Conservation (phyloP, 768 basidiomycete species). For the Kwoniella newhampshirensis region DNA sequence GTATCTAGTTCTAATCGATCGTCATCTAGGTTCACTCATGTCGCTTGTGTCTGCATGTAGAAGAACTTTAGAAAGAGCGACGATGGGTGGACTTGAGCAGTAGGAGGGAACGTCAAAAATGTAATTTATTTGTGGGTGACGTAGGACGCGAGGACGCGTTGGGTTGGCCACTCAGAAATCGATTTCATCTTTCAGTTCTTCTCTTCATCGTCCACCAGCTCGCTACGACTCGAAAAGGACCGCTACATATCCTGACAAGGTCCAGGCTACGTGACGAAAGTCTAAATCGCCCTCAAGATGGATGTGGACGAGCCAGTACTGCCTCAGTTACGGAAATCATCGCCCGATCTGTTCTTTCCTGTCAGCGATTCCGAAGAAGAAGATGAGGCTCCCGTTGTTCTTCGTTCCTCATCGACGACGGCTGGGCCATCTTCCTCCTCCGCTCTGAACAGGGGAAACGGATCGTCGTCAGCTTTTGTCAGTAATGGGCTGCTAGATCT, state of each 20-base stretch:
- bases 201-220: too few relatives aligned
- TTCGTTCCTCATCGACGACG: neutral
- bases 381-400: slow-evolving; percentile 5
- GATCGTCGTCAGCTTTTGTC: neutral
- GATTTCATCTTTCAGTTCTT: too few relatives aligned
- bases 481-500: neutral
- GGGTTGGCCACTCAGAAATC: too few relatives aligned
- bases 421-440: slow-evolving; percentile 21
- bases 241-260: too few relatives aligned
- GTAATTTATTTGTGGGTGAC: too few relatives aligned
- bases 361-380: slow-evolving; percentile 42
- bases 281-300: neutral
- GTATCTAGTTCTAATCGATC: neutral
- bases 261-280: neutral
- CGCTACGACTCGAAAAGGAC: too few relatives aligned
- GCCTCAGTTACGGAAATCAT: slow-evolving; percentile 18
- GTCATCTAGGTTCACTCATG: too few relatives aligned
- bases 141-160: too few relatives aligned
- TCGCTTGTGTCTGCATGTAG: too few relatives aligned
- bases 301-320: slow-evolving; percentile 7
- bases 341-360: slow-evolving; percentile 49
- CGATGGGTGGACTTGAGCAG: too few relatives aligned
- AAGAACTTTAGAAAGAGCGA: too few relatives aligned
- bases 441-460: neutral
- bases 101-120: too few relatives aligned